These are phyloP conservation scores for Paspalum vaginatum DNA, from an alignment of 176 grass and related monocot species.

Conservation along the genomic window DNA sequence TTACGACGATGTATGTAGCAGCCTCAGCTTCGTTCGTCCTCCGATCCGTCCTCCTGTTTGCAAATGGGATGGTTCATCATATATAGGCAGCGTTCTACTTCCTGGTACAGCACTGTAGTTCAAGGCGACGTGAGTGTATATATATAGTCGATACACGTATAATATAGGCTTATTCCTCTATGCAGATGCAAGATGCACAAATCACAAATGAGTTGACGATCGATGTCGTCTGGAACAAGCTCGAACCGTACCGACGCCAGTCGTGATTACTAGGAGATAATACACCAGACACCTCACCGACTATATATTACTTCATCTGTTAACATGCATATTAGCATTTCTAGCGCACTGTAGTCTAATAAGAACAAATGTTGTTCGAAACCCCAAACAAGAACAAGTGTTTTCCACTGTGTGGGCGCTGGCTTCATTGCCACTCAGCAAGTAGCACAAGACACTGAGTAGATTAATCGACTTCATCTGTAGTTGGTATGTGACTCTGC, in stretches of 20 bases:
- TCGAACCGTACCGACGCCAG: too few relatives aligned
- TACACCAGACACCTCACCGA: too few relatives aligned
- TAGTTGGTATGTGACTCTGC: neutral
- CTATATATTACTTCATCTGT: too few relatives aligned
- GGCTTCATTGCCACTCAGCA: neutral
- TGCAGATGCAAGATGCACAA: neutral
- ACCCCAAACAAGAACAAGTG: too few relatives aligned
- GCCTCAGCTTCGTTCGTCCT: neutral
- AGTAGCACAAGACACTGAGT: neutral
- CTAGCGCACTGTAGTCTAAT: too few relatives aligned
- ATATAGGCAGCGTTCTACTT: slow-evolving; percentile 5
- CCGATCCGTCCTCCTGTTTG: neutral
- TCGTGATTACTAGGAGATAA: too few relatives aligned
- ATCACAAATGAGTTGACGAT: neutral
- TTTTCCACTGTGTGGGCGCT: too few relatives aligned
- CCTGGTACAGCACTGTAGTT: neutral
- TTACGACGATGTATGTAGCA: neutral
- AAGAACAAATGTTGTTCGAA: too few relatives aligned
- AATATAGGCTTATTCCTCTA: neutral
- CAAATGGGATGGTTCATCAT: slow-evolving; percentile 7
- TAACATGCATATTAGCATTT: too few relatives aligned
- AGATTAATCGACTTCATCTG: neutral
- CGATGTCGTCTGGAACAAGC: neutral
- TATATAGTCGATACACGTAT: neutral
- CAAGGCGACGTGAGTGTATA: slow-evolving; percentile 10